Evolutionary conservation across 1,284 basidiomycete genomes (phyloP).

Genomic region (Cryptococcus wingfieldii): DNA sequence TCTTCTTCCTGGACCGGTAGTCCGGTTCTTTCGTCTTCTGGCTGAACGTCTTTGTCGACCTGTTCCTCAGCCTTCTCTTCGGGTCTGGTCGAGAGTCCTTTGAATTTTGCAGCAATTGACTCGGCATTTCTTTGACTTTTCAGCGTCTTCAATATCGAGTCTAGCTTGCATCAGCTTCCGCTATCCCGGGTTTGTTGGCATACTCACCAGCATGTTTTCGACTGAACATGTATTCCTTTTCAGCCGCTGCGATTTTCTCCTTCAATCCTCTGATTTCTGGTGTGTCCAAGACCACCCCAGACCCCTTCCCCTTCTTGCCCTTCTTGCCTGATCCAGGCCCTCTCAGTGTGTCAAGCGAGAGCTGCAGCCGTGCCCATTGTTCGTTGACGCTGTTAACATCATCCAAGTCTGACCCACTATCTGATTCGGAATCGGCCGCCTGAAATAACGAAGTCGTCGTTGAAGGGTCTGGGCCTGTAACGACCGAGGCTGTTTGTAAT

Average conservation of each 20-base stretch:
- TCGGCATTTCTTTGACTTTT: slow-evolving; percentile 56
- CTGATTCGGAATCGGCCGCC: slow-evolving; percentile 25
- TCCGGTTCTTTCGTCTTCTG: neutral
- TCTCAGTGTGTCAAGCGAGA: slow-evolving; percentile 46
- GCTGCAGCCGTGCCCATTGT: slow-evolving; percentile 53
- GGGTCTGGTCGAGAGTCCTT: slow-evolving; percentile 35
- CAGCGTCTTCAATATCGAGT: slow-evolving; percentile 58
- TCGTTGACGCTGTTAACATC: slow-evolving; percentile 54
- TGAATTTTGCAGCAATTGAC: slow-evolving; percentile 58
- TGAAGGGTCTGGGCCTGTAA: neutral
- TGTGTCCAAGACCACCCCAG: slow-evolving; percentile 39
- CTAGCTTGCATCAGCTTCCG: slow-evolving; percentile 33
- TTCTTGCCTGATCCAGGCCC: slow-evolving; percentile 17
- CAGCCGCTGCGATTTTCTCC: slow-evolving; percentile 56
- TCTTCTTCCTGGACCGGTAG: neutral
- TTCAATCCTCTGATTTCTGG: slow-evolving; percentile 54
- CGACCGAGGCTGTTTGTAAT: neutral
- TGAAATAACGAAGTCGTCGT: slow-evolving; percentile 26
- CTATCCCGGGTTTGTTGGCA: no score
- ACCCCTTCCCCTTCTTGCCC: slow-evolving; percentile 42
- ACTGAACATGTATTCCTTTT: slow-evolving; percentile 71
- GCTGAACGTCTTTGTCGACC: neutral
- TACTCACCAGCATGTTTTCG: slow-evolving; percentile 57
- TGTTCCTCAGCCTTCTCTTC: no score
- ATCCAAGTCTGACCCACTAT: slow-evolving; percentile 59